Conservation (phyloP, 2,329 filamentous ascomycete genomes). For the Colletotrichum sp. region DNA sequence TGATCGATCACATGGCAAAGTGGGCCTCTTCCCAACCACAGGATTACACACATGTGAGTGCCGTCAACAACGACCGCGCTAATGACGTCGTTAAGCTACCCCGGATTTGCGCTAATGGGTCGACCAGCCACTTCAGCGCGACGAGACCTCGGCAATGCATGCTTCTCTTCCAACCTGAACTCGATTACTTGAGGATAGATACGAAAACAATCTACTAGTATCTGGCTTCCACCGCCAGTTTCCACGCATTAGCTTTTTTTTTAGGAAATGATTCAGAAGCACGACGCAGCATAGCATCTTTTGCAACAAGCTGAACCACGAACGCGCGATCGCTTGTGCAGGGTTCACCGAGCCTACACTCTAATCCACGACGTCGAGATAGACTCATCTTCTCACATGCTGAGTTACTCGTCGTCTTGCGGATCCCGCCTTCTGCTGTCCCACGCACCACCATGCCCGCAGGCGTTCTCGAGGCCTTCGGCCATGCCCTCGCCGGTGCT, state of each 20-base stretch:
- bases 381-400: background rate
- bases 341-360: background rate
- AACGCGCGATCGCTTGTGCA: background rate
- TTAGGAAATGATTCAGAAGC: background rate
- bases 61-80: background rate
- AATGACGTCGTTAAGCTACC: background rate
- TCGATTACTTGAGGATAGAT: background rate
- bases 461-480: slow-evolving; percentile 71
- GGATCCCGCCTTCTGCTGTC: background rate
- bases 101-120: background rate
- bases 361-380: background rate
- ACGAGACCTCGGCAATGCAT: background rate
- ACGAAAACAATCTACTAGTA: background rate
- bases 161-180: background rate
- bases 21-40: background rate
- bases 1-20: background rate
- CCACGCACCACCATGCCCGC: slow-evolving; percentile 16
- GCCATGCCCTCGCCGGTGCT: slow-evolving; percentile 82
- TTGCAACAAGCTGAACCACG: background rate
- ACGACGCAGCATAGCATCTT: background rate
- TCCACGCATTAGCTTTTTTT: background rate
- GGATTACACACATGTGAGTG: background rate
- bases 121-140: background rate
- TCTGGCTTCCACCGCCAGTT: background rate
- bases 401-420: background rate